A percentile compares a stretch with the other conserved stretches of the same genome.
phyloP scores from a whole-genome alignment of 2,329 filamentous ascomycete genomes.

The Fusarium sp. region DNA sequence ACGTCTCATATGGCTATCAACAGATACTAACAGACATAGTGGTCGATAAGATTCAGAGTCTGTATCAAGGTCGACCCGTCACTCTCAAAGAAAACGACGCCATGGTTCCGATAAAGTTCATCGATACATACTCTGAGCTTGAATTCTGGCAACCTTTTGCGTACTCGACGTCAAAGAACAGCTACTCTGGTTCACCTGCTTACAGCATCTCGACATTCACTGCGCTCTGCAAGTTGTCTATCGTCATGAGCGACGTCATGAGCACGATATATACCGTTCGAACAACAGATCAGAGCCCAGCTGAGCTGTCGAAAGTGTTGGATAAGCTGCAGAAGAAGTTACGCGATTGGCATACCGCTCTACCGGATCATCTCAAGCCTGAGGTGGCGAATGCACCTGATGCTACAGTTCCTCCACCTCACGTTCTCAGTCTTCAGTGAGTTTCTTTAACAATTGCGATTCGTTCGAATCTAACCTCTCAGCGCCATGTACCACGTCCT shows the following conservation, averaged over 20 bases:
- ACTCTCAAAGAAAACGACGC: constrained; percentile 57
- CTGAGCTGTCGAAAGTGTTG: constrained; percentile 49
- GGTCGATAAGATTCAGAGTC: constrained; percentile 61
- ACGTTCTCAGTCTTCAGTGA: constrained; percentile 53
- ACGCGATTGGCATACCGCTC: constrained; percentile 50
- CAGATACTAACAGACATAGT: background rate
- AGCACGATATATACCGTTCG: constrained; percentile 57
- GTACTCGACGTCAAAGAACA: constrained; percentile 4
- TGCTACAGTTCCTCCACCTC: constrained; percentile 49
- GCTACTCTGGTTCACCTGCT: constrained; percentile 42
- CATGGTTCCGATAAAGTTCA: constrained; percentile 56
- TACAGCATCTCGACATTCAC: constrained; percentile 38
- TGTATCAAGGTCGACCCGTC: constrained; percentile 63
- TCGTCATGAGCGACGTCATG: constrained; percentile 53
- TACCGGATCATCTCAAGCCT: constrained; percentile 55
- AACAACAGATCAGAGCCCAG: constrained; percentile 47
- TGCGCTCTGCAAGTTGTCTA: constrained; percentile 17
- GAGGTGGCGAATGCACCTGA: constrained; percentile 40
- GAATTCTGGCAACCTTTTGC: constrained; percentile 60
- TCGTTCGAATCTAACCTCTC: background rate
- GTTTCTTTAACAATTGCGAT: accelerated
- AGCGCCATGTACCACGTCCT: constrained; percentile 60
- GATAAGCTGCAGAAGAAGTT: constrained; percentile 52
- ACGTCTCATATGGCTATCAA: accelerated
- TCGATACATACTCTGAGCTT: constrained; percentile 62